Base-by-base conservation (phyloP, 2,329 filamentous ascomycete species). In the Fusarium veterinarium region DNA sequence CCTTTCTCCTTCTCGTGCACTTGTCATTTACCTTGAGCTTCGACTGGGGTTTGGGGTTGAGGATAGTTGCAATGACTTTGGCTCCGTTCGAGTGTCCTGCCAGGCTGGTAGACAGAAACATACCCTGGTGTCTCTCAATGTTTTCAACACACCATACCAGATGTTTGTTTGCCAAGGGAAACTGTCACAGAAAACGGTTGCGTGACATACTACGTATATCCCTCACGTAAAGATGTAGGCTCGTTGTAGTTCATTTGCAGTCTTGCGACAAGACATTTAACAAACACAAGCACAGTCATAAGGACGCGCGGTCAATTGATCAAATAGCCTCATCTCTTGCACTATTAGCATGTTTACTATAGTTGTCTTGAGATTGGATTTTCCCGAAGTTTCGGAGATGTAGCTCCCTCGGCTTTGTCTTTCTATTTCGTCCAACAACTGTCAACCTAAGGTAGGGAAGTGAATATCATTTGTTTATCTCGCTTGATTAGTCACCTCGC, bases 1-100 rank as follows among this genome's bases (percentile, higher is more conserved):
- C 66, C 70, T 73, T 71, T 73, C 58, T 52, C 46, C 41, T 25
- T 73, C 55, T 46, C 35, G 35, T 30, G 16, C 40, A 28, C 55
- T 52, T 45, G 51, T 35, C 48, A 37, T 53, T 65, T 45, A 33
- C 41, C 49, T 25, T 45, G 33, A 55, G 48, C 37, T 56, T 57
- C 30, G 57, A 59, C 46, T 61, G 58, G 56, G 51, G 46, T 45
- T 40, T 51, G 41, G 30, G 14, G 33, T 64, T 30, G 40, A 41
- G 37, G 14, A n/a, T 12, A 57, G 12, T 19, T 51, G 8, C 41
- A 48, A 41, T 52, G n/a, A 17, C 30, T 41, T 41, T 55, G 49
- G 40, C 19, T 52, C 38, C 20, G 20, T 19, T 53, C 10, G 13
- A 40, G 23, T 53, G 7, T 40, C 33, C 12, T 38, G 33, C 30